phyloP scores from a whole-genome alignment of 140 eudicot genomes.

The Anethum foeniculum region DNA sequence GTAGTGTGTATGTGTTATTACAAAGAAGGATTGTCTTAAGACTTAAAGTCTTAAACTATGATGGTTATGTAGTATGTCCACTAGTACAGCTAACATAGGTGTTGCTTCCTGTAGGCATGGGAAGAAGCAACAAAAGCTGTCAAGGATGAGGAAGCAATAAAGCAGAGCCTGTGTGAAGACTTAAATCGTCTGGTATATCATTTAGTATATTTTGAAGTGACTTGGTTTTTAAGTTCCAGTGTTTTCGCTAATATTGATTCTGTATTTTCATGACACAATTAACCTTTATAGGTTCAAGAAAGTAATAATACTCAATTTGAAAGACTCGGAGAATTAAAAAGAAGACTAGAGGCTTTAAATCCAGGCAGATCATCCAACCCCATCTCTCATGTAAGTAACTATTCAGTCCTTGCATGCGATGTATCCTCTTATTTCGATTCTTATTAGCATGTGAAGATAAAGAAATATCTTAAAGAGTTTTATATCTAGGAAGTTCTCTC shows the following conservation, averaged over 20 bases:
- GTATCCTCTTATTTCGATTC: background rate
- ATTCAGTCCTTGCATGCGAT: constrained; percentile 6
- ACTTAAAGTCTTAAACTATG: background rate
- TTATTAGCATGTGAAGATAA: background rate
- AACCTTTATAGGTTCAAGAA: constrained; percentile 61
- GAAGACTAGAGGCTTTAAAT: constrained; percentile 83
- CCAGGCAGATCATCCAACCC: constrained; percentile 59
- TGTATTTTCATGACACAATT: background rate
- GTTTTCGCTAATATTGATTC: constrained; percentile 3
- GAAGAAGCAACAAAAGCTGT: constrained; percentile 82
- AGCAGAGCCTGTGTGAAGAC: constrained; percentile 89
- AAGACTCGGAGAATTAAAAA: constrained; percentile 87
- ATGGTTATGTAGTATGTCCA: background rate
- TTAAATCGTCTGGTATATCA: constrained; percentile 59
- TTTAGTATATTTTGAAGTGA: background rate
- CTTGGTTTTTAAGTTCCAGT: background rate
- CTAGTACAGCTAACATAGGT: constrained; percentile 11
- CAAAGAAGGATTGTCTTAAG: background rate
- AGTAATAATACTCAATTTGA: constrained; percentile 70
- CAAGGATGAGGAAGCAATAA: constrained; percentile 78
- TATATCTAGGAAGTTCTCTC: background rate
- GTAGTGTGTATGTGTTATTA: background rate
- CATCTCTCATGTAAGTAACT: constrained; percentile 31
- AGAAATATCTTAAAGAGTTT: background rate
- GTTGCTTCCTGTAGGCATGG: constrained; percentile 49